Evolutionary conservation across 768 basidiomycete genomes (phyloP).

Genomic region (Kondoa subrosea): DNA sequence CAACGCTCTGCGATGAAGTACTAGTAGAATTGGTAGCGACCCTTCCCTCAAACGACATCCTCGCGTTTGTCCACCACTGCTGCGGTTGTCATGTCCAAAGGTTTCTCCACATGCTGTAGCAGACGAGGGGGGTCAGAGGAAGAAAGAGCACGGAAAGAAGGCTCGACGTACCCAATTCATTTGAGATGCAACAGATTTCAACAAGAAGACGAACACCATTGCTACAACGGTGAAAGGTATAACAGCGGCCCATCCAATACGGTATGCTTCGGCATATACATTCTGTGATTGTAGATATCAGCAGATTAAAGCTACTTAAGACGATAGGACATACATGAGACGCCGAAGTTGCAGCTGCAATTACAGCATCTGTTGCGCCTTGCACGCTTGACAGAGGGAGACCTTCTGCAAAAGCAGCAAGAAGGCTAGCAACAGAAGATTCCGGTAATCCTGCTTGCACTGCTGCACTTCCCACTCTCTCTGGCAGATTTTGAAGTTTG

Average conservation of each 20-base stretch:
- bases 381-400: not conserved
- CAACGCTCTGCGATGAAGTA: too few species aligned
- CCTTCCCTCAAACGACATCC: too few species aligned
- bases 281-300: too few species aligned
- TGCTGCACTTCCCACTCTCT: not conserved
- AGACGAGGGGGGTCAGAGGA: too few species aligned
- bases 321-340: too few species aligned
- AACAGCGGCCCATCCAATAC: not conserved
- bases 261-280: not conserved
- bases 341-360: not conserved
- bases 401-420: not conserved
- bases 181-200: not conserved
- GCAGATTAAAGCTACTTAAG: too few species aligned
- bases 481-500: not conserved
- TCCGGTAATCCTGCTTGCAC: not conserved
- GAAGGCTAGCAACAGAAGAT: not conserved
- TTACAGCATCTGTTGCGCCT: not conserved
- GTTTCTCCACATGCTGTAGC: too few species aligned
- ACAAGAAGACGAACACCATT: not conserved
- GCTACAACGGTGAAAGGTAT: not conserved
- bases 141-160: not conserved
- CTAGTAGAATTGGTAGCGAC: too few species aligned
- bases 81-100: too few species aligned
- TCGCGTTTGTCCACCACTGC: too few species aligned
- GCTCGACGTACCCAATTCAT: not conserved